Percentiles rank a stretch among this genome's conserved stretches.
Evolutionary conservation across 2,329 filamentous ascomycete genomes (phyloP).

Genomic region (Botrytis fabae): DNA sequence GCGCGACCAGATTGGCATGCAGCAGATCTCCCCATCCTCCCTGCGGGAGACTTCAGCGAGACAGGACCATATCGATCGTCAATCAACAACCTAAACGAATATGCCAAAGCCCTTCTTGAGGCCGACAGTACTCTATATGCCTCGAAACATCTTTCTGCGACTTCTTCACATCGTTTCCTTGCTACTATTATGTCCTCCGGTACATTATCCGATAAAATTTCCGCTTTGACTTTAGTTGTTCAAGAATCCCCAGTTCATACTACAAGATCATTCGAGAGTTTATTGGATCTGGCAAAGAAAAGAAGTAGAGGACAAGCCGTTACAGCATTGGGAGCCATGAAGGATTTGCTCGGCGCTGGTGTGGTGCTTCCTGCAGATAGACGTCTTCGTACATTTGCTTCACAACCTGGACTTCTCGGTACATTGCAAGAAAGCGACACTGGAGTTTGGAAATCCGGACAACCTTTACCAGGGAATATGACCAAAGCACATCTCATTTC

Average conservation of each 20-base stretch:
- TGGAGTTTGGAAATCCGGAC: slow-evolving; percentile 63
- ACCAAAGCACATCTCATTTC: slow-evolving; percentile 76
- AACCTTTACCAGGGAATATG: slow-evolving; percentile 71
- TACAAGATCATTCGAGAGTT: slow-evolving; percentile 80
- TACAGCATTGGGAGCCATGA: slow-evolving; percentile 86
- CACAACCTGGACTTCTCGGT: slow-evolving; percentile 74
- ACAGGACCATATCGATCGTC: slow-evolving; percentile 51
- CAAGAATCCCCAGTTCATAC: slow-evolving; percentile 97
- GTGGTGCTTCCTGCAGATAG: slow-evolving; percentile 79
- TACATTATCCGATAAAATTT: slow-evolving; percentile 95
- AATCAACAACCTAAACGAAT: slow-evolving; percentile 61
- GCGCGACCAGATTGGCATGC: slow-evolving; percentile 70
- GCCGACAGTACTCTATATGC: slow-evolving; percentile 75
- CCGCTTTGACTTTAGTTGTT: slow-evolving; percentile 86
- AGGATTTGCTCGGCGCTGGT: slow-evolving; percentile 90
- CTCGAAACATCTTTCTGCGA: slow-evolving; percentile 68
- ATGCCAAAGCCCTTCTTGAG: slow-evolving; percentile 74
- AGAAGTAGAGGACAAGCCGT: slow-evolving; percentile 91
- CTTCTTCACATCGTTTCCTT: slow-evolving; percentile 92
- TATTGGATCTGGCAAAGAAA: slow-evolving; percentile 83
- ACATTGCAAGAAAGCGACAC: slow-evolving; percentile 63
- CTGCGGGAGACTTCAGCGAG: slow-evolving; percentile 47
- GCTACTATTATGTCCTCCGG: slow-evolving; percentile 95
- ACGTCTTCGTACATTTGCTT: slow-evolving; percentile 75
- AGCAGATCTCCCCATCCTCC: slow-evolving; percentile 54